phyloP scores from a whole-genome alignment of 2,329 filamentous ascomycete species.

The Phoma sp. region DNA sequence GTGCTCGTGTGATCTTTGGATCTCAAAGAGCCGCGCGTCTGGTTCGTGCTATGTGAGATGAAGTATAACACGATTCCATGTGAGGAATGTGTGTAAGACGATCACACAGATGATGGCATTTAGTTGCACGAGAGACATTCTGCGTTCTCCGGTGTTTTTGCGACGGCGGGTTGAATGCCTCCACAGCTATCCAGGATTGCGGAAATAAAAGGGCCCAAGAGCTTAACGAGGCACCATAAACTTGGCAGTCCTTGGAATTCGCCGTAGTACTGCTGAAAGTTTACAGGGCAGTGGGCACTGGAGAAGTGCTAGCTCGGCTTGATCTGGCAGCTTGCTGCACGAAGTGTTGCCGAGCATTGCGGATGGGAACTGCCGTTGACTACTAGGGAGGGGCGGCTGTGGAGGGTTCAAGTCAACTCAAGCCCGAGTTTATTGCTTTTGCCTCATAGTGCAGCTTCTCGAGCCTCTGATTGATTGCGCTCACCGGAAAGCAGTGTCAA shows the following conservation, averaged over 20 bases:
- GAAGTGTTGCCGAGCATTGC: conserved; percentile 11
- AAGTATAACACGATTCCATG: conserved; percentile 21
- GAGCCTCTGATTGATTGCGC: neutral
- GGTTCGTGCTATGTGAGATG: conserved; percentile 26
- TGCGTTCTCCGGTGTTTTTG: conserved; percentile 20
- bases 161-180: conserved; percentile 4
- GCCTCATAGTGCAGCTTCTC: too few species aligned
- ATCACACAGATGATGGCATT: conserved; percentile 29
- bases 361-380: conserved; percentile 10
- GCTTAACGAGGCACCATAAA: conserved; percentile 7
- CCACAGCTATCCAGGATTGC: conserved; percentile 10
- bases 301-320: conserved; percentile 8
- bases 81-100: conserved; percentile 30
- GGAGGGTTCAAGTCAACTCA: conserved; percentile 1
- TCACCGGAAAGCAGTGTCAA: neutral
- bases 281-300: conserved; percentile 12
- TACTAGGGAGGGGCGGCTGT: conserved; percentile 1
- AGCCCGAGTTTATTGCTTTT: conserved; percentile 1
- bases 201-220: conserved; percentile 17
- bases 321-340: conserved; percentile 13
- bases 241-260: conserved; percentile 9
- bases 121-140: conserved; percentile 21
- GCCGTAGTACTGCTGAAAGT: conserved; percentile 1
- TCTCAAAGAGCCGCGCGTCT: conserved; percentile 31
- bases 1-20: conserved; percentile 12